Base-by-base conservation (phyloP, 2,329 filamentous ascomycete species). In the Phoma herbarum region DNA sequence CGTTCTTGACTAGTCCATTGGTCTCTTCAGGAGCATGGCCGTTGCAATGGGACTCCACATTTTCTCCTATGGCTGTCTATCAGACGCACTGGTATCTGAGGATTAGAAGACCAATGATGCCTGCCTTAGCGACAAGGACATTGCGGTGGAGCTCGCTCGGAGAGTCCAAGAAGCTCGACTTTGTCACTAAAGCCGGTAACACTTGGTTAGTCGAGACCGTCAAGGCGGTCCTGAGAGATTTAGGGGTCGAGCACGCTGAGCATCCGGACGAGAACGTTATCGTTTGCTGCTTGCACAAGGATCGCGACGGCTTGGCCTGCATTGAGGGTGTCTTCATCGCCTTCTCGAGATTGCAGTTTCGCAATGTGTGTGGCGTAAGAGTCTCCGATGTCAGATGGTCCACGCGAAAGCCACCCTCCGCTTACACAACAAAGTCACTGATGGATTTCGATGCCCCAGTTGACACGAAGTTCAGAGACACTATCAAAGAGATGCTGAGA, bases 201-300 rank as follows among this genome's bases (percentile, higher is more conserved):
- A 39, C 25, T 25, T 75, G 73, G 71, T 59, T 75, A 12, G 64
- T 73, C 20, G 59, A 68, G 43, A 63, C 65, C 0, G 60, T 74
- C 18, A 61, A 67, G 51, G 49, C 53, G 42, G 64, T 61, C 3
- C 61, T 75, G 12, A 47, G 61, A n/a, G 64, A 67, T 2, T 51
- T 70, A 33, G 64, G 62, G 9, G 67, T 75, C 16, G 64, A 73
- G 46, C 62, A 67, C 43, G 64, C 61, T 26, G 61, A 68, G 18
- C 60, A 67, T 20, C 28, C 42, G 7, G 55, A 49, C 25, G 57
- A 61, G 10, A 43, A 61, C 7, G 22, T 58, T 3, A 63, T 74
- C 28, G 33, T 73, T 1, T 71, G 69, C 37, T 65, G 66, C 16
- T 51, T 73, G 8, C 62, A 61, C 20, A 67, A 71, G 35, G 58